Evolutionary conservation across 352 stramenopile genomes (phyloP).

Genomic region (Pythium brassicae): DNA sequence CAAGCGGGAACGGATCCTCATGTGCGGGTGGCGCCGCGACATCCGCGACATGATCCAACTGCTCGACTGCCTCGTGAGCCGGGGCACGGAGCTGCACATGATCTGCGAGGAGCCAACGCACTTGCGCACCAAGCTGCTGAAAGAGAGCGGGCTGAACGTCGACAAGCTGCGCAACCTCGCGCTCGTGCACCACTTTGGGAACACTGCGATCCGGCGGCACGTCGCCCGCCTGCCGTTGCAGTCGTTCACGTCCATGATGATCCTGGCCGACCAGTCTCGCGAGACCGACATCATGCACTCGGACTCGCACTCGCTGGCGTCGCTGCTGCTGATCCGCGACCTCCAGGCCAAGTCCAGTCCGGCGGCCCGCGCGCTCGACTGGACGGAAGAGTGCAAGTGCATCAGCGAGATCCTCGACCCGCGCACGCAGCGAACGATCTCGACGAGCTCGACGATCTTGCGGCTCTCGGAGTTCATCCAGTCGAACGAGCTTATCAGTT

Average conservation of each 20-base stretch:
- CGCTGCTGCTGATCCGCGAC: conserved; percentile 80
- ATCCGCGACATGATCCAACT: conserved; percentile 87
- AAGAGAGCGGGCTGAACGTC: conserved; percentile 55
- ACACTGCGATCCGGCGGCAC: conserved; percentile 76
- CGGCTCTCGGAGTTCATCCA: conserved; percentile 83
- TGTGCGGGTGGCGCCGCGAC: conserved; percentile 87
- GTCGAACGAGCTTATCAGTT: conserved; percentile 85
- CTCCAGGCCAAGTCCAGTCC: conserved; percentile 34
- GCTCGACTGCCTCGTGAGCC: conserved; percentile 65
- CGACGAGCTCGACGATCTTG: conserved; percentile 66
- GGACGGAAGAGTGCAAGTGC: conserved; percentile 47
- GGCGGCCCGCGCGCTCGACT: conserved; percentile 7
- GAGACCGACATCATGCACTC: conserved; percentile 84
- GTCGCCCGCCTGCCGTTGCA: conserved; percentile 53
- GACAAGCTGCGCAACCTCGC: conserved; percentile 43
- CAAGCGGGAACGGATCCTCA: conserved; percentile 65
- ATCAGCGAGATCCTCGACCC: conserved; percentile 87
- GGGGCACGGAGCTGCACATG: conserved; percentile 71
- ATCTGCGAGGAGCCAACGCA: conserved; percentile 72
- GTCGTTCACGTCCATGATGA: conserved; percentile 81
- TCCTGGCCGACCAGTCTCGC: conserved; percentile 65
- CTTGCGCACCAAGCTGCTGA: conserved; percentile 55
- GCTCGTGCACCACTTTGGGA: conserved; percentile 69
- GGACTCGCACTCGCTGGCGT: conserved; percentile 82
- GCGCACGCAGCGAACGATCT: conserved; percentile 81